A percentile compares a stretch with the other conserved stretches of the same genome.
phyloP scores from a whole-genome alignment of 441 rosid genomes.

The Flueggea neowawraea region DNA sequence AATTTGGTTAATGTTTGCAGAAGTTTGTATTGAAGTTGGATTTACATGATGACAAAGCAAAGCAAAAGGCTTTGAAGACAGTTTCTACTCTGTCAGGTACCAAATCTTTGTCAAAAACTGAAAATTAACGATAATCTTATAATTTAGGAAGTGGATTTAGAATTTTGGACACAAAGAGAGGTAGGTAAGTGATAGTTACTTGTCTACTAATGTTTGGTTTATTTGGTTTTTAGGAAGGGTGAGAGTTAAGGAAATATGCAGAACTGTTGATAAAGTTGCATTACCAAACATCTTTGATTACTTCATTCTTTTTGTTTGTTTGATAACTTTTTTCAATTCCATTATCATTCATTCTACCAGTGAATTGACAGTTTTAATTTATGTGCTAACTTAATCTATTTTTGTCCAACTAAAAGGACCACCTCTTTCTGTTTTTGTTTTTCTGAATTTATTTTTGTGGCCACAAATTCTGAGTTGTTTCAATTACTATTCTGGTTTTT shows the following conservation, averaged over 20 bases:
- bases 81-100: constrained; percentile 85
- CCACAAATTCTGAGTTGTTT: too few relatives aligned
- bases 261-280: neutral
- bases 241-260: neutral
- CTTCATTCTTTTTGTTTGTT: neutral
- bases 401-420: too few relatives aligned
- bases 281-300: neutral
- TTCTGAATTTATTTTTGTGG: too few relatives aligned
- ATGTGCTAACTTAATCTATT: too few relatives aligned
- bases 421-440: too few relatives aligned
- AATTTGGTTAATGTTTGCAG: constrained; percentile 35
- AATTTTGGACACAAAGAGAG: neutral
- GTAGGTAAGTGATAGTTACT: neutral
- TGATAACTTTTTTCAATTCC: too few relatives aligned
- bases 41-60: constrained; percentile 70
- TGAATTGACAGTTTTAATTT: too few relatives aligned
- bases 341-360: too few relatives aligned
- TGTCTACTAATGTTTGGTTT: neutral
- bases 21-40: constrained; percentile 77
- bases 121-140: too few relatives aligned
- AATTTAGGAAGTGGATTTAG: neutral
- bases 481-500: too few relatives aligned
- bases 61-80: constrained; percentile 85
- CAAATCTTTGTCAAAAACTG: neutral
- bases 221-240: neutral